Conservation (phyloP, 176 grass and related monocot genomes). For the Carex parvula region DNA sequence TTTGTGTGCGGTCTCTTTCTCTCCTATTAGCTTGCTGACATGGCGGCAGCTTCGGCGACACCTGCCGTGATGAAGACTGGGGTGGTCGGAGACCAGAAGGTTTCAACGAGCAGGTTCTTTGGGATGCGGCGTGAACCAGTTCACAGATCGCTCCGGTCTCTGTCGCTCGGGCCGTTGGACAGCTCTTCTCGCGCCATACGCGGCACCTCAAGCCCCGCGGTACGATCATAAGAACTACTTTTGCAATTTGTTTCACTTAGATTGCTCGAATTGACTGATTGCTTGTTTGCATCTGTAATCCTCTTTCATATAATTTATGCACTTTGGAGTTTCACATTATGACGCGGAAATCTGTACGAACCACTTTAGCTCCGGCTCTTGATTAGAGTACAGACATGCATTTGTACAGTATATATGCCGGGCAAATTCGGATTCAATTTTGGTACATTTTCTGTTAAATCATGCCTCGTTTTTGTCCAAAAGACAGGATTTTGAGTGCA, state of each 20-base stretch:
- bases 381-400: background rate
- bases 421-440: background rate
- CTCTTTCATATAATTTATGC: background rate
- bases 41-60: conserved; percentile 6
- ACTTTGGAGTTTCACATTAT: background rate
- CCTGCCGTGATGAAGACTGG: background rate
- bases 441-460: background rate
- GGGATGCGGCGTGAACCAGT: background rate
- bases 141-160: conserved; percentile 21
- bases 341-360: background rate
- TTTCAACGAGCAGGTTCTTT: background rate
- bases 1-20: background rate
- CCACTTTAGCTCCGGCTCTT: background rate
- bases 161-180: background rate
- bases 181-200: conserved; percentile 15
- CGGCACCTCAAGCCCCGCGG: conserved; percentile 11
- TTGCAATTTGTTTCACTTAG: conserved; percentile 6
- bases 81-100: conserved; percentile 14
- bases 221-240: background rate
- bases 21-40: background rate
- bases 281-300: background rate
- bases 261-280: background rate
- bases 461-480: background rate
- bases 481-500: background rate
- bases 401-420: background rate